Conservation (phyloP, 2,329 filamentous ascomycete genomes). For the Ampelomyces quisqualis region DNA sequence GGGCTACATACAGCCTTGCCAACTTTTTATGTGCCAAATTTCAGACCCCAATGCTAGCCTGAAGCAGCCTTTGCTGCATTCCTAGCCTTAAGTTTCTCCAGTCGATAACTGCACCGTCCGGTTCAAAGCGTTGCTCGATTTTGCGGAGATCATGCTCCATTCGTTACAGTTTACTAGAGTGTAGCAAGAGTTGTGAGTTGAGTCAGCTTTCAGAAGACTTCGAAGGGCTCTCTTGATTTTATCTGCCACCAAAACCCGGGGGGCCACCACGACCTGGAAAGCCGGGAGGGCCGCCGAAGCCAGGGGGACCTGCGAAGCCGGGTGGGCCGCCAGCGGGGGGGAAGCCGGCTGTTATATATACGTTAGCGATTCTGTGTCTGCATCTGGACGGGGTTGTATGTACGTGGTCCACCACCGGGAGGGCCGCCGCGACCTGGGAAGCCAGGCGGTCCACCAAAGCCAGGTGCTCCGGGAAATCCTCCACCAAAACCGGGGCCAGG, state of each 20-base stretch:
- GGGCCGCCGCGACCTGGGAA: conserved; percentile 42
- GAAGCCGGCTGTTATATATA: conserved; percentile 36
- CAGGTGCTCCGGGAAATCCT: conserved; percentile 41
- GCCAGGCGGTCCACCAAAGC: conserved; percentile 41
- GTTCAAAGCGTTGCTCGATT: no score
- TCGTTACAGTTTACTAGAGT: no score
- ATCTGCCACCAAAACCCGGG: conserved; percentile 31
- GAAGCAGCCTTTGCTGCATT: no score
- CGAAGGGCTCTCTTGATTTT: conserved; percentile 5
- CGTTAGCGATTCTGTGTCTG: conserved; percentile 14
- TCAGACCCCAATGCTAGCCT: no score
- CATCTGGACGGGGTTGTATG: conserved; percentile 7
- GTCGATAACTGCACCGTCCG: background rate
- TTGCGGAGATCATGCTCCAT: no score
- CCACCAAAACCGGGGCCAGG: conserved; percentile 64
- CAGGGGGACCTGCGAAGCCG: conserved; percentile 46
- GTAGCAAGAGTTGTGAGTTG: no score
- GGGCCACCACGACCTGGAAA: conserved; percentile 31
- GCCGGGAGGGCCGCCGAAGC: conserved; percentile 43
- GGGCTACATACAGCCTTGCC: no score
- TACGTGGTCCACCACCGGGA: conserved; percentile 41
- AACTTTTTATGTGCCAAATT: no score
- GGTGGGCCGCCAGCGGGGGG: conserved; percentile 57
- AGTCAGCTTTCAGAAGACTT: background rate
- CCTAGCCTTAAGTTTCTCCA: background rate